Percentiles rank a stretch among this genome's conserved stretches.
Evolutionary conservation across 225 moss, liverwort and hornwort species (phyloP).

Genomic region (Takakia lepidozioides): DNA sequence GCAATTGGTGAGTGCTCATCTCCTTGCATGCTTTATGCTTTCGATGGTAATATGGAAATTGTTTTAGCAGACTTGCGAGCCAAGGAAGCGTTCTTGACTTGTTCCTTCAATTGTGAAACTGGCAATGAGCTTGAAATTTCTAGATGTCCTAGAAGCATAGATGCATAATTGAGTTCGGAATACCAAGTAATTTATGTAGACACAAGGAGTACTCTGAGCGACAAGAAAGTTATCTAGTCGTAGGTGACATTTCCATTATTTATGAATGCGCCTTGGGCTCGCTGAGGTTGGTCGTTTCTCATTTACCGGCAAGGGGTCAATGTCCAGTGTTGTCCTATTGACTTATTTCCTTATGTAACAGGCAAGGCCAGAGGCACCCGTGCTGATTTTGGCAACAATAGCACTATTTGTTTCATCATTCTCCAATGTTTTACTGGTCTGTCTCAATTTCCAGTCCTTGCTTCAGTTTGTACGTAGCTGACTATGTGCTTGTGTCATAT

Average conservation of each 20-base stretch:
- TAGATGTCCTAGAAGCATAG: conserved; percentile 1
- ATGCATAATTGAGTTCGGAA: too few relatives aligned
- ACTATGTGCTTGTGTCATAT: background rate
- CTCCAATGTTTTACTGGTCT: conserved; percentile 79
- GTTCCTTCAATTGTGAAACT: too few relatives aligned
- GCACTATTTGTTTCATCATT: conserved; percentile 75
- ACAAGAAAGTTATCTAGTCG: background rate
- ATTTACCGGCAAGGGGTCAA: background rate
- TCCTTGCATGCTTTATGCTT: conserved; percentile 1
- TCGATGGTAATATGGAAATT: too few relatives aligned
- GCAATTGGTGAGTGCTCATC: conserved; percentile 29
- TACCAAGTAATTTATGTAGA: too few relatives aligned
- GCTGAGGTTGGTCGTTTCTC: background rate
- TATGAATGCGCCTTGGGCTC: background rate
- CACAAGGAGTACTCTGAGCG: too few relatives aligned
- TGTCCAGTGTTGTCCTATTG: background rate
- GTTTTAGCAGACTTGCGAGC: too few relatives aligned
- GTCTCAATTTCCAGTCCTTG: background rate
- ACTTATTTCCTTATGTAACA: too few relatives aligned
- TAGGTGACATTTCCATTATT: background rate
- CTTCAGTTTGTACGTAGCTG: too few relatives aligned
- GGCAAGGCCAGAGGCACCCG: conserved; percentile 61
- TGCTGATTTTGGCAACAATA: conserved; percentile 60
- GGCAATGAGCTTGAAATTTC: background rate
- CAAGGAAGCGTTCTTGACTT: too few relatives aligned